Base-by-base conservation (phyloP, 441 rosid species). In the Flueggea neowawraea region DNA sequence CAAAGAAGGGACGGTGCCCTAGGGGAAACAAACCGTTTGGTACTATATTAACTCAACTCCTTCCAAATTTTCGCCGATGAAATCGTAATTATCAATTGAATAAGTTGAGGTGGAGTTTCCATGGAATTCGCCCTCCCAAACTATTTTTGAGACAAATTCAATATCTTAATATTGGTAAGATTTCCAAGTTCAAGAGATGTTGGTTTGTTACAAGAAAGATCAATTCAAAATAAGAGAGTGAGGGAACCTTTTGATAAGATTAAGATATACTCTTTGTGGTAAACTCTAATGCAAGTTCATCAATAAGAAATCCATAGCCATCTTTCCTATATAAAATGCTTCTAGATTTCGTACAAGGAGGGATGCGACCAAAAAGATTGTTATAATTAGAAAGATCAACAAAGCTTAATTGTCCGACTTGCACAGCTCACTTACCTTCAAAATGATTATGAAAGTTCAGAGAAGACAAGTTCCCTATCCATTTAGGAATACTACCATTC, bases 201-300 rank as follows among this genome's bases (percentile, higher is more conserved):
- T 7, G 74, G 52, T 0, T 67, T 69, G 47, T 74, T 72, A 52
- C 57, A 52, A 0, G 67, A 77, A 17, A 80, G 56, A 62, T 80
- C 70, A 1, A 77, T 52, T 41, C 76, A 69, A 10, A 59, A 64
- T 16, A 72, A 13, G 14, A 17, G 52, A 0, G 10, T 3, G 0
- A 69, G 36, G 8, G 52, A 32, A 2, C 10, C 57, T 3, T 65
- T 6, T 10, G 3, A 13, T 53, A 68, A n/a, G 33, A 50, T 12
- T 67, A 52, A 2, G 51, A 31, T 0, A 11, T 2, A 16, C 10
- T 50, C 32, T 77, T 74, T 12, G 57, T 60, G 13, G 65, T 62
- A 22, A 69, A 57, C 10, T 16, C 61, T 12, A 70, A 22, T 22
- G 28, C 31, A 15, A 51, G 7, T 55, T 12, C 9, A 47, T 14